Evolutionary conservation across 2,329 filamentous ascomycete species (phyloP).

Genomic region (Elsinoe australis): DNA sequence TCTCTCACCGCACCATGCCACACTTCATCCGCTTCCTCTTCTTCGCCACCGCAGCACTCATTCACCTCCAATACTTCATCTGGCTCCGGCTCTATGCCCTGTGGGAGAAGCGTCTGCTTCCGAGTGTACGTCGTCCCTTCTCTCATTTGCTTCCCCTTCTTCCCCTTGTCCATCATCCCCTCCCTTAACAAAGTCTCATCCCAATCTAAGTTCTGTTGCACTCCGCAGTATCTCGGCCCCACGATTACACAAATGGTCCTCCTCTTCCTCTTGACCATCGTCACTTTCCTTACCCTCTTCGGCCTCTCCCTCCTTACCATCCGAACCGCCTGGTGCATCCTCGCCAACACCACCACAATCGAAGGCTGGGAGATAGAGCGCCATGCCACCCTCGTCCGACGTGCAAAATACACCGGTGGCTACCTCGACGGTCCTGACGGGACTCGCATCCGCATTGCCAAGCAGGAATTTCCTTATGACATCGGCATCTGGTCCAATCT

Average conservation of each 20-base stretch:
- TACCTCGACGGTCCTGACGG: constrained; percentile 51
- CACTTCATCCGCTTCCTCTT: constrained; percentile 73
- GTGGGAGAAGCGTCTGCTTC: constrained; percentile 59
- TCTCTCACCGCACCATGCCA: constrained; percentile 72
- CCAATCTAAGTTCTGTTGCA: constrained; percentile 19
- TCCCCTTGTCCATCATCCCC: background rate
- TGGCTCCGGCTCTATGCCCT: constrained; percentile 51
- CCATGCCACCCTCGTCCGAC: constrained; percentile 39
- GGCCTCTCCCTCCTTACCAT: constrained; percentile 57
- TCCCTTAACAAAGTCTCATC: constrained; percentile 4
- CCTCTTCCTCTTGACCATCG: constrained; percentile 53
- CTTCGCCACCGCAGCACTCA: constrained; percentile 58
- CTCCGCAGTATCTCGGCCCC: constrained; percentile 59
- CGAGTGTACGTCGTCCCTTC: constrained; percentile 49
- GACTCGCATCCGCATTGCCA: constrained; percentile 46
- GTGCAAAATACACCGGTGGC: constrained; percentile 46
- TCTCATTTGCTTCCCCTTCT: background rate
- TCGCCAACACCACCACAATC: constrained; percentile 69
- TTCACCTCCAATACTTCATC: constrained; percentile 55
- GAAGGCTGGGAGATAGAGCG: constrained; percentile 62
- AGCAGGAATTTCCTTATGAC: constrained; percentile 76
- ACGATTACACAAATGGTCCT: constrained; percentile 50
- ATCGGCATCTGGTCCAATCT: constrained; percentile 68
- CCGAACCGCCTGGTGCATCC: constrained; percentile 54
- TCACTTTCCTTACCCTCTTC: constrained; percentile 53